Percentiles rank a stretch among this genome's conserved stretches.
phyloP scores from a whole-genome alignment of 441 rosid species.

The Populus hybrid region DNA sequence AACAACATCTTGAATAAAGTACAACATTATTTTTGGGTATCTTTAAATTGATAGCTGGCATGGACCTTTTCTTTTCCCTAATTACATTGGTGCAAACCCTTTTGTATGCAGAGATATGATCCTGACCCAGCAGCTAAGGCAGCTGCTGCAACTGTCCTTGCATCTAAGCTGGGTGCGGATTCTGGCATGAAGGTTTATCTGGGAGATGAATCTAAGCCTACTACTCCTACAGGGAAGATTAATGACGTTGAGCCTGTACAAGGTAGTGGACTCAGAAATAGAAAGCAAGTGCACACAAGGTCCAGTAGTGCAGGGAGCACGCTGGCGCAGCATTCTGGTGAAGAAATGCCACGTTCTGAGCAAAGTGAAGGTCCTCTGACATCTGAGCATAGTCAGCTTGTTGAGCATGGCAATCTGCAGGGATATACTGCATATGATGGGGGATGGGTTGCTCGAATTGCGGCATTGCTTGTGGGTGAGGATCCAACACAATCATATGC shows the following conservation, averaged over 20 bases:
- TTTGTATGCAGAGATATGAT: slow-evolving; percentile 75
- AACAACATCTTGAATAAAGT: not conserved
- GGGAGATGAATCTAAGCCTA: slow-evolving; percentile 56
- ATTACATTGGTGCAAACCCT: not conserved
- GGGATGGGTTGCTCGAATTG: slow-evolving; percentile 85
- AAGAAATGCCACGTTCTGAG: slow-evolving; percentile 36
- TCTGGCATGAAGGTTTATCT: slow-evolving; percentile 76
- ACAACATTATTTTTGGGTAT: not conserved
- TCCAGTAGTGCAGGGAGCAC: slow-evolving; percentile 50
- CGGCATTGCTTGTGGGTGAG: slow-evolving; percentile 93
- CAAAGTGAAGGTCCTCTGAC: slow-evolving; percentile 31
- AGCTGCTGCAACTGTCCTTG: slow-evolving; percentile 92
- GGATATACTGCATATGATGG: slow-evolving; percentile 50
- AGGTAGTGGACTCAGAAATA: slow-evolving; percentile 64
- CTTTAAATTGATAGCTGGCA: not conserved
- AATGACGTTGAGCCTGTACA: slow-evolving; percentile 55
- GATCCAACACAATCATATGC: slow-evolving; percentile 91
- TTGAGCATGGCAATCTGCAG: slow-evolving; percentile 55
- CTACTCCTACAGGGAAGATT: slow-evolving; percentile 51
- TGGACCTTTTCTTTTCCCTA: not conserved
- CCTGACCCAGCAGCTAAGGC: slow-evolving; percentile 97
- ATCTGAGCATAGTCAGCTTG: slow-evolving; percentile 52
- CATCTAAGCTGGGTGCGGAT: slow-evolving; percentile 90
- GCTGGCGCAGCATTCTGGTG: slow-evolving; percentile 35
- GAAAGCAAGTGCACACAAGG: slow-evolving; percentile 52